Conservation (phyloP, 148 eudicot species). For the Heliosperma pusillum region DNA sequence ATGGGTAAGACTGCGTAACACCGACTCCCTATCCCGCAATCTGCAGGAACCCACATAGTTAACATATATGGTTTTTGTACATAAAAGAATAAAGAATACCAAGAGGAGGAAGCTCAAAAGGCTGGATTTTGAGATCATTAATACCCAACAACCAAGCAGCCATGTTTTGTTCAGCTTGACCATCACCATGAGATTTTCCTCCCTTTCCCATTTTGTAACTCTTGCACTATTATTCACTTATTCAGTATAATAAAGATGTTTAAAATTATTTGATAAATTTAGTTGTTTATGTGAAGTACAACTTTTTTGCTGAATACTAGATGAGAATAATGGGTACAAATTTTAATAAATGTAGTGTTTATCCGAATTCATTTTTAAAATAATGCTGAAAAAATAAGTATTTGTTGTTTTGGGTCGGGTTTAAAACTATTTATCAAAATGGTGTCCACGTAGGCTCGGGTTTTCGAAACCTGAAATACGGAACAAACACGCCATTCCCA, state of each 20-base stretch:
- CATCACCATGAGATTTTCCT: constrained; percentile 43
- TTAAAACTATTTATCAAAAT: too few relatives aligned
- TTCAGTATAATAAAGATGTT: neutral
- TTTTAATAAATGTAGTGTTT: neutral
- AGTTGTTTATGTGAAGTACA: constrained; percentile 1
- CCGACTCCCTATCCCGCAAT: too few relatives aligned
- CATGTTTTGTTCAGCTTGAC: constrained; percentile 64
- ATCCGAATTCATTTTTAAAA: too few relatives aligned
- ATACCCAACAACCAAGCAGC: constrained; percentile 90
- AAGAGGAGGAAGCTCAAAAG: constrained; percentile 80
- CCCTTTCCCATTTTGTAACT: constrained; percentile 55
- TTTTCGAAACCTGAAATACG: too few relatives aligned
- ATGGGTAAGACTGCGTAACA: too few relatives aligned
- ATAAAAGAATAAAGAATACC: constrained; percentile 33
- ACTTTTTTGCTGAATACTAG: neutral
- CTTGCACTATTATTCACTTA: constrained; percentile 7
- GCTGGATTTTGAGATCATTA: constrained; percentile 82
- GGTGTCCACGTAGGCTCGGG: too few relatives aligned
- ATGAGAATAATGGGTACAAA: neutral
- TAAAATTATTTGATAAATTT: neutral
- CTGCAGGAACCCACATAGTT: too few relatives aligned
- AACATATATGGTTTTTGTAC: neutral
- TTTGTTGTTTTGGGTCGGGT: too few relatives aligned
- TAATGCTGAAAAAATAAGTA: too few relatives aligned
- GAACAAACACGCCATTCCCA: too few relatives aligned